Evolutionary conservation across 2,329 filamentous ascomycete genomes (phyloP), one percentile per base, ranked within the genome.

Genomic region (Phialophora chinensis): DNA sequence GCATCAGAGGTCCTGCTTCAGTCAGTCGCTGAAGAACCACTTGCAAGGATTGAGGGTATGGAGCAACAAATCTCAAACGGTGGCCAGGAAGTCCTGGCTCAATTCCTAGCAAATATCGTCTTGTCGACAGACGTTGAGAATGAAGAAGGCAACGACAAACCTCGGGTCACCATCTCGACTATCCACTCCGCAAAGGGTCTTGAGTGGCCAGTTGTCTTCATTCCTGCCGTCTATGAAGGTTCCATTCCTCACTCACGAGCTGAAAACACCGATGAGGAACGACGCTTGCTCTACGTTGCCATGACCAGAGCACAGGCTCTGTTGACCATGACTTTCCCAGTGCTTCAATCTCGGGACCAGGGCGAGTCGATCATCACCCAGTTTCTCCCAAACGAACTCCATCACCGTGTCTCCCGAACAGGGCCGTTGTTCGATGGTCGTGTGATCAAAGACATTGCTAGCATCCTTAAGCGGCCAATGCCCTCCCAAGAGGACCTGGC

Each of bases 131-230:
- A 96, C 69, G 86, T 89, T 0, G 89, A 92, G 72, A 73, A 78
- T n/a, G 87, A 88, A 27, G 82, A 82, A 31, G 85, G 83, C 31
- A 82, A 86, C 44, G 70, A 78, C 1, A 74, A 79, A 42, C 77
- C 80, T 1, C 84, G 91, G 72, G 87, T 98, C 23, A 97, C 93
- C 0, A 92, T 99, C 27, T 97, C 93, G 5, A 99, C 94, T 0
- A 97, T 99, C 11, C 94, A 99, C 76, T 93, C 93, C 0, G 92
- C 94, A 2, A 99, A 99, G 78, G 94, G 94, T 2, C 83, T 99
- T 0, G 94, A 99, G 77, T 99, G 95, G 95, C 94, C 94, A 0
- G 85, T 97, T 1, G 92, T 98, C 0, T 98, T 98, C 76, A 88
- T 98, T 17, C 93, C 95, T 5, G 91, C 91, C 1, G 90, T 92